Evolutionary conservation across 208 protist species (phyloP), one percentile per base, ranked within the genome.

Genomic region (Trypanosomatidae sp.): DNA sequence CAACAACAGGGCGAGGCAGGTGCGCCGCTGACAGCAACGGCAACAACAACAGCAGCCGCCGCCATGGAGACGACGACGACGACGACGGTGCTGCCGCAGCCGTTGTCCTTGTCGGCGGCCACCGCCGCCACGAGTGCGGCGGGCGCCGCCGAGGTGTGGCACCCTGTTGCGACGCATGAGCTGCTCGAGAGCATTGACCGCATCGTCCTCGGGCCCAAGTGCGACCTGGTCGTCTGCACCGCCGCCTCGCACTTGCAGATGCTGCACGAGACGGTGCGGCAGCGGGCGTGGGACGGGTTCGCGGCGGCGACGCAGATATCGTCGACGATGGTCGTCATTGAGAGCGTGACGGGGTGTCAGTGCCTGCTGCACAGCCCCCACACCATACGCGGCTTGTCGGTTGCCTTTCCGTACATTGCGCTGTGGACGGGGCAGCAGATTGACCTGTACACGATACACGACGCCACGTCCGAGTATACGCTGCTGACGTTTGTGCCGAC

Each of bases 381-480:
- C 40, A 86, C 74, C 41, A 66, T 94, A 43, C 64, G 72, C 25
- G 89, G 81, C 16, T 25, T 96, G 16, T 85, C 78, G 27, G 70
- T 90, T 28, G 61, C 72, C 8, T 89, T 89, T 44, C 80, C 86
- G 2, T 71, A 79, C 44, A 87, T 96, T 43, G 81, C 73, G 6
- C 52, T 92, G n/a, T 96, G 83, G 81, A 84, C 69, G 43, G 85
- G 80, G 23, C 66, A 67, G 15, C 71, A 89, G 59, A 89, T 94
- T 37, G 80, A 89, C 44, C 42, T 94, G 13, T 94, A 88, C 62
- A 73, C 71, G 33, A 84, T 93, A 49, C 83, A 91, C 67, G 81
- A 91, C 53, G 43, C 69, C 16, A 85, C 71, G 2, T 91, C 77
- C 6, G 67, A 66, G 28, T 72, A 73, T 13, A 61, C 73, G 26